These are phyloP conservation scores for Leccinum variicolor DNA, from an alignment of 768 basidiomycete species.

Conservation along the genomic window DNA sequence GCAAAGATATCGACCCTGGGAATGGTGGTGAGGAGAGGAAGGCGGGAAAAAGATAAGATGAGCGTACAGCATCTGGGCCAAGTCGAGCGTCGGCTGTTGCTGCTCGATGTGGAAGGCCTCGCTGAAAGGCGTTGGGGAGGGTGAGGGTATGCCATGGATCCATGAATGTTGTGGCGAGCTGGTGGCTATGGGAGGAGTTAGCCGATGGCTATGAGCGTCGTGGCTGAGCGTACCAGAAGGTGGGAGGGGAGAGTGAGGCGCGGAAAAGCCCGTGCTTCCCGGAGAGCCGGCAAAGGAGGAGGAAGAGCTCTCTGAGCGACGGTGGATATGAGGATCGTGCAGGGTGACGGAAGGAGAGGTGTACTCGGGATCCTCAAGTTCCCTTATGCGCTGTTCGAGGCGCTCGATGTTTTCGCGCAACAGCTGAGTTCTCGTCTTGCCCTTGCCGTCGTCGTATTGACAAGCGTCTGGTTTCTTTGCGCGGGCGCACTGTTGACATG, in stretches of 20 bases:
- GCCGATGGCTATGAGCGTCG: neutral
- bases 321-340: conserved; percentile 59
- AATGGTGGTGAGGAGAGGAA: conserved; percentile 7
- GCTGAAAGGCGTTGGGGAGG: conserved; percentile 52
- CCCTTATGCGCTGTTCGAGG: conserved; percentile 67
- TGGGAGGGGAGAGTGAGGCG: conserved; percentile 58
- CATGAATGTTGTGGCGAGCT: conserved; percentile 53
- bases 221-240: conserved; percentile 42
- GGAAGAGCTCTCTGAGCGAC: conserved; percentile 45
- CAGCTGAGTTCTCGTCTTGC: conserved; percentile 77
- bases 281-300: conserved; percentile 52
- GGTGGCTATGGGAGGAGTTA: conserved; percentile 32
- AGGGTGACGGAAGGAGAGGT: conserved; percentile 64
- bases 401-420: conserved; percentile 74
- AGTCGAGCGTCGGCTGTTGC: conserved; percentile 52
- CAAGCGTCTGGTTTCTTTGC: conserved; percentile 75
- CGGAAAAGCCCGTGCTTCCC: conserved; percentile 46
- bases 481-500: conserved; percentile 74
- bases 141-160: conserved; percentile 47
- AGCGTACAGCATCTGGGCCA: conserved; percentile 64
- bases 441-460: conserved; percentile 83
- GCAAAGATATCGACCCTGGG: conserved; percentile 71
- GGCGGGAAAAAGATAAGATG: conserved; percentile 6
- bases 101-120: conserved; percentile 45
- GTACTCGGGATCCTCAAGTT: conserved; percentile 75